phyloP scores from a whole-genome alignment of 1,139 yeast genomes.

The Blastobotrys indianensis region DNA sequence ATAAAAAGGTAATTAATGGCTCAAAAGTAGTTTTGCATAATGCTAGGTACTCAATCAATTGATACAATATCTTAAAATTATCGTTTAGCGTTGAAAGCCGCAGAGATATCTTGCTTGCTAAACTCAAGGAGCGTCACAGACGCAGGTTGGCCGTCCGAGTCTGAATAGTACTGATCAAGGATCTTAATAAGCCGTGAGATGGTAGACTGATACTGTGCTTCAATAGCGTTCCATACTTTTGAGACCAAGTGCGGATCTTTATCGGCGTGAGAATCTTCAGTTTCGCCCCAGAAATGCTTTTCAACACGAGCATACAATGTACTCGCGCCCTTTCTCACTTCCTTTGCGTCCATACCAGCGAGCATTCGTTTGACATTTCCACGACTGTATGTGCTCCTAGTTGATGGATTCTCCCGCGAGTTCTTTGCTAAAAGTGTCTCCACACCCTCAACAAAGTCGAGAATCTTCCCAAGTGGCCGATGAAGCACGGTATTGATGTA shows the following conservation, averaged over 20 bases:
- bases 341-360: conserved; percentile 51
- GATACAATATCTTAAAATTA: conserved; percentile 3
- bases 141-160: conserved; percentile 23
- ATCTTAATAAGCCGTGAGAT: conserved; percentile 39
- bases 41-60: conserved; percentile 1
- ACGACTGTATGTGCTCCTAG: conserved; percentile 59
- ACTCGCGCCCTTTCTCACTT: conserved; percentile 50
- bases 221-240: conserved; percentile 49
- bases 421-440: conserved; percentile 45
- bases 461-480: conserved; percentile 57
- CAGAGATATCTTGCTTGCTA: conserved; percentile 40
- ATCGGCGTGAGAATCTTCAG: conserved; percentile 31
- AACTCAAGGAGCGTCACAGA: conserved; percentile 33
- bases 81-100: conserved; percentile 31
- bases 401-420: conserved; percentile 43
- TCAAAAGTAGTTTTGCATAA: not conserved
- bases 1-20: too few relatives aligned
- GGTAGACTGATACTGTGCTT: conserved; percentile 44
- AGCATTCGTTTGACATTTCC: conserved; percentile 54
- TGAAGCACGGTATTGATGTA: conserved; percentile 50
- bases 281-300: conserved; percentile 44
- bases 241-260: conserved; percentile 41
- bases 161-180: conserved; percentile 42
- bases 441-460: conserved; percentile 60
- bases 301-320: conserved; percentile 54